Evolutionary conservation across 73 alveolate genomes (phyloP).

Genomic region (Paramecium caudatum): DNA sequence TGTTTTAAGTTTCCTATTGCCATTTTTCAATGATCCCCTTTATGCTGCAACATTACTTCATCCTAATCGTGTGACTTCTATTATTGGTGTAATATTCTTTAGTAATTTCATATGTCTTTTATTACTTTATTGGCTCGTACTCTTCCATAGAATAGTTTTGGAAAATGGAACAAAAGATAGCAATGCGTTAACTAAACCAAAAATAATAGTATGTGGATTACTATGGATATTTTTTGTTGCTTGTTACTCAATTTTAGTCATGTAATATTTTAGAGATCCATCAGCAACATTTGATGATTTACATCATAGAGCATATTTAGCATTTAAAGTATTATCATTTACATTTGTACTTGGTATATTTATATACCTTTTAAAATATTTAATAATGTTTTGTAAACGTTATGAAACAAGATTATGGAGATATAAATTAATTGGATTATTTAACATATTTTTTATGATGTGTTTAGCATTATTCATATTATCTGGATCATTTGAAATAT

Average conservation of each 20-base stretch:
- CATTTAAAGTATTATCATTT: conserved; percentile 7
- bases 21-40: conserved; percentile 17
- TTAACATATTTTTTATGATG: conserved; percentile 27
- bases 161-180: not conserved
- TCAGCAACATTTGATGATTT: conserved; percentile 6
- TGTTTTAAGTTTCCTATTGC: not conserved
- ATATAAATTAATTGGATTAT: conserved; percentile 29
- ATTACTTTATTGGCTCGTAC: conserved; percentile 48
- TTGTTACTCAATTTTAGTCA: not conserved
- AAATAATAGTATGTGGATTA: not conserved
- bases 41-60: not conserved
- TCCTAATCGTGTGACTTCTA: conserved; percentile 25
- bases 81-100: conserved; percentile 18
- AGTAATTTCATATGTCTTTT: conserved; percentile 12
- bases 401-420: conserved; percentile 18
- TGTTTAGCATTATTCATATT: conserved; percentile 3
- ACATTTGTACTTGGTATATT: not conserved
- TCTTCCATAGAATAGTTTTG: not conserved
- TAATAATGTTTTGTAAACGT: not conserved
- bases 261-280: not conserved
- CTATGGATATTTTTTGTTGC: conserved; percentile 28
- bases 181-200: not conserved
- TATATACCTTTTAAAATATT: not conserved
- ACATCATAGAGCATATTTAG: not conserved
- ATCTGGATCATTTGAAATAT: conserved; percentile 57